phyloP scores from a whole-genome alignment of 164 flowering plant species.

The Saururus chinensis region DNA sequence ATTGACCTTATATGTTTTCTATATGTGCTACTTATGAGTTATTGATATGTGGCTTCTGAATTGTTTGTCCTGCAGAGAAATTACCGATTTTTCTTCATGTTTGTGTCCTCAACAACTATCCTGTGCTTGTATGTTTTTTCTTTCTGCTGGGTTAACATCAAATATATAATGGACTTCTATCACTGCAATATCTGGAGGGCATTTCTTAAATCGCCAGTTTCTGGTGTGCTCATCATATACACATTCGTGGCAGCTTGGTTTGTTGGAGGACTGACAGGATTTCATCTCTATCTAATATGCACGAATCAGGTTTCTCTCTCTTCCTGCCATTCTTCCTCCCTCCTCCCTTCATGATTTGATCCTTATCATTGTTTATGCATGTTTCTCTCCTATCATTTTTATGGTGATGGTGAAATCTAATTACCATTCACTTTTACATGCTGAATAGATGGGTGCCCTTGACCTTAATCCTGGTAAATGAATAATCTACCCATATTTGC shows the following conservation, averaged over 20 bases:
- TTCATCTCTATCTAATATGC: constrained; percentile 52
- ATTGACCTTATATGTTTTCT: background rate
- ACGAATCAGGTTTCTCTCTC: constrained; percentile 51
- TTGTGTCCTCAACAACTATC: constrained; percentile 54
- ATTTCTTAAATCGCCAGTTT: constrained; percentile 34
- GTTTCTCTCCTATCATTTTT: no score
- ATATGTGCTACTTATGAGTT: background rate
- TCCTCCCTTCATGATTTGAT: background rate
- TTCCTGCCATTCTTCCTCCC: background rate
- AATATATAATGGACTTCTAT: constrained; percentile 25
- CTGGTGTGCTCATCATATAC: constrained; percentile 54
- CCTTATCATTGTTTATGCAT: no score
- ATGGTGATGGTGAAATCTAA: no score
- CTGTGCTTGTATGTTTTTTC: constrained; percentile 61
- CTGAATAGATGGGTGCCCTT: no score
- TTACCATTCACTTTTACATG: no score
- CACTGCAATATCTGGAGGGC: constrained; percentile 41
- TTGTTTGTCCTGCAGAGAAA: constrained; percentile 42
- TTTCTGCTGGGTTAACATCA: constrained; percentile 55
- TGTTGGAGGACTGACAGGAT: constrained; percentile 73
- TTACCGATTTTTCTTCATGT: constrained; percentile 71
- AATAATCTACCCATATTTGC: no score
- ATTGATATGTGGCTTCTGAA: background rate
- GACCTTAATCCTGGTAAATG: no score
- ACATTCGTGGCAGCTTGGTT: constrained; percentile 62